Percentiles rank a stretch among this genome's conserved stretches.
These are phyloP conservation scores for Trifolium pratense DNA, from an alignment of 306 rosid species.

Conservation along the genomic window DNA sequence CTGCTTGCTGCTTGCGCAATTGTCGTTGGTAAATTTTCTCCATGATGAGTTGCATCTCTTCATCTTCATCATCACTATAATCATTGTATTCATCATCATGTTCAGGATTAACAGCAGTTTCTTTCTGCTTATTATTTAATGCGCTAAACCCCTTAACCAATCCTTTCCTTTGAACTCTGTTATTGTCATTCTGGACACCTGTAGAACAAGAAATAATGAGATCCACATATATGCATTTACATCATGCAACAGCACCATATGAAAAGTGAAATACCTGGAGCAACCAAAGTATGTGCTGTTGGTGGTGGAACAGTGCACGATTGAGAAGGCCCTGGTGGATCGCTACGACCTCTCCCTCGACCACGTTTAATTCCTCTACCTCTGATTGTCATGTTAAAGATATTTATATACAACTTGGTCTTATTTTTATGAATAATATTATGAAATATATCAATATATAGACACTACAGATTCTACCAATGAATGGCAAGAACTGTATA, in stretches of 20 bases:
- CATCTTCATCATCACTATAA: neutral
- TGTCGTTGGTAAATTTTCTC: neutral
- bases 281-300: neutral
- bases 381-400: neutral
- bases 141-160: neutral
- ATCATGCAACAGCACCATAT: neutral
- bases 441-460: neutral
- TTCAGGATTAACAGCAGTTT: neutral
- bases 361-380: neutral
- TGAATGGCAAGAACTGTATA: neutral
- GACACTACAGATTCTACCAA: neutral
- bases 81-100: neutral
- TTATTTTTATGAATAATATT: neutral
- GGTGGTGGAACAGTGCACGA: neutral
- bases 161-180: neutral
- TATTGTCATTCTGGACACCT: neutral
- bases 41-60: neutral
- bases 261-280: conserved; percentile 2
- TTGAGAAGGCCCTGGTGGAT: neutral
- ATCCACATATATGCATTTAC: neutral
- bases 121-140: neutral
- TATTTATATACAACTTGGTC: neutral
- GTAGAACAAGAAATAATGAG: neutral
- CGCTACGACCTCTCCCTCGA: neutral
- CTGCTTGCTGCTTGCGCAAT: neutral